Evolutionary conservation across 2,329 filamentous ascomycete species (phyloP), one percentile per base, ranked within the genome.

Genomic region (Aspergillus nomiae): DNA sequence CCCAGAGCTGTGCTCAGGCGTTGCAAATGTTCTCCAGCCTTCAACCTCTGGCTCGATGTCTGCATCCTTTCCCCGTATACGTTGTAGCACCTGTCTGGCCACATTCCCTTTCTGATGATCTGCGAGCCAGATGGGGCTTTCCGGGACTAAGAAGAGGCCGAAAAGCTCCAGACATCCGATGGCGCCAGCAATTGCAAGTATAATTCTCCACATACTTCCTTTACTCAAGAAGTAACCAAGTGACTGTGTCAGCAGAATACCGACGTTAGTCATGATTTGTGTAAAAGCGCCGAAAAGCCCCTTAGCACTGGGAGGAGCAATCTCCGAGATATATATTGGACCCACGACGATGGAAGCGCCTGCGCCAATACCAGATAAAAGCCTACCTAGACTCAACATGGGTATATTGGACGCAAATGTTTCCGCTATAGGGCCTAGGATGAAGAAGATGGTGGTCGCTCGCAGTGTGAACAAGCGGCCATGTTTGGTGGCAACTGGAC

Each of bases 271-370:
- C 78, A 93, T 94, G 73, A 98, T 89, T 76, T 99, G 94, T 0
- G 95, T 98, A 78, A 96, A 81, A 41, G 84, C 83, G 12, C 87
- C 87, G 70, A 97, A 98, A 66, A 96, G 87, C 6, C 93, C 94
- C 60, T 89, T 87, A 67, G 90, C 86, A 19, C 83, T 81, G 0
- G 87, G 87, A 4, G 94, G 95, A 0, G 94, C 90, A 30, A 97
- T 86, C 78, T 99, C 95, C 53, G 92, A 94, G 69, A 99, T 92
- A 81, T 96, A 99, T 24, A 99, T 87, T 0, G 95, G 95, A 3
- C 96, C 93, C 41, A 97, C 92, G 24, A 99, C 95, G 3, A 95
- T 94, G 1, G 93, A 88, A 2, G 93, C 92, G 26, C 95, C 95
- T 7, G 93, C 93, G 8, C 92, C 94, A 1, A 96, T 75, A 12